Percentiles rank a stretch among this genome's conserved stretches.
Conservation (phyloP, 345 rosid species). For the Camelina laxa region DNA sequence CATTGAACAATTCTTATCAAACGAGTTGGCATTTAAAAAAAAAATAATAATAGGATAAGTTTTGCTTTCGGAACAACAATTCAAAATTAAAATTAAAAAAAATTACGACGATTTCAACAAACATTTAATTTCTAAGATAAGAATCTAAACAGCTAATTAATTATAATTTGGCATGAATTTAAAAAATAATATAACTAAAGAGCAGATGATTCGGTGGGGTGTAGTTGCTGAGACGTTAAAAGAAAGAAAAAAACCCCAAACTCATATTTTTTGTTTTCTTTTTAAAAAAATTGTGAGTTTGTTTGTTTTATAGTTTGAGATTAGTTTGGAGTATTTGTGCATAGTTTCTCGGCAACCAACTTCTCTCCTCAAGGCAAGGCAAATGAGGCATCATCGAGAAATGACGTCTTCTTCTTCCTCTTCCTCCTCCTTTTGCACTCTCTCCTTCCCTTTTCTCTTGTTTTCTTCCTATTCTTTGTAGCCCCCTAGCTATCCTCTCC, state of each 20-base stretch:
- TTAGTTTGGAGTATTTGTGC: conserved; percentile 28
- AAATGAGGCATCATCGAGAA: conserved; percentile 3
- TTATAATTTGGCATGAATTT: neutral
- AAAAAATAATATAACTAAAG: neutral
- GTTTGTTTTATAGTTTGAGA: conserved; percentile 8
- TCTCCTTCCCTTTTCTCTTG: conserved; percentile 40
- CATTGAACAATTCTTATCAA: neutral
- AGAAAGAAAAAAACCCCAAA: too few relatives aligned
- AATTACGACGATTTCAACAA: conserved; percentile 7
- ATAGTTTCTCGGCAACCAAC: conserved; percentile 37
- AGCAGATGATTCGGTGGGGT: too few relatives aligned
- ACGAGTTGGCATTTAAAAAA: neutral
- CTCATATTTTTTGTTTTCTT: too few relatives aligned
- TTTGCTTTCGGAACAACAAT: neutral
- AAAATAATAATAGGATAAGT: neutral
- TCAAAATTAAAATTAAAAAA: too few relatives aligned
- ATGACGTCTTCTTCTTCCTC: conserved; percentile 30
- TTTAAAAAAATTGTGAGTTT: neutral
- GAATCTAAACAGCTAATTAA: conserved; percentile 33
- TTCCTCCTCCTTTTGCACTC: conserved; percentile 38
- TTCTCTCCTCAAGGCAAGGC: conserved; percentile 6
- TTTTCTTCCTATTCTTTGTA: conserved; percentile 45
- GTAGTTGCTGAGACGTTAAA: too few relatives aligned
- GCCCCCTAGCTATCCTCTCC: neutral
- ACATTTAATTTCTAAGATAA: neutral